Base-by-base conservation (phyloP, 805 yeast species). In the Schwanniomyces vanrijiae region DNA sequence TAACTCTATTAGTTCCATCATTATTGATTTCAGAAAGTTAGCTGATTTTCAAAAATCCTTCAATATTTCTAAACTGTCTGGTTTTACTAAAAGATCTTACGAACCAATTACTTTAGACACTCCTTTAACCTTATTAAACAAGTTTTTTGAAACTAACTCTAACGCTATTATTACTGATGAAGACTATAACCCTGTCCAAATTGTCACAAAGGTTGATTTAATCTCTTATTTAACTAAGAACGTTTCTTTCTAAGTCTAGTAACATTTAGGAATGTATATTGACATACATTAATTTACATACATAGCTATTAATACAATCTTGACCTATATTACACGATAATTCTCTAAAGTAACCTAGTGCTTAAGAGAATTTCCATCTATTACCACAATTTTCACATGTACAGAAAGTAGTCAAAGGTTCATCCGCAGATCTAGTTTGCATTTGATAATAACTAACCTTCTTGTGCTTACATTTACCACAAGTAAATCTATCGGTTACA, bases 401-500 rank as follows among this genome's bases (percentile, higher is more conserved):
- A 75, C 99, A 94, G 65, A 94, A 94, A 1, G 99, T 94, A 6
- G 99, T 94, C 60, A 94, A 80, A 49, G 99, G 99, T 70, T 94
- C 99, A 81, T 94, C 99, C 16, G 99, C 99, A 48, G 96, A 88
- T 69, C 99, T 80, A 28, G 99, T 94, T 76, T 94, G 99, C 86
- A 94, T 80, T 73, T 94, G 99, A 69, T 91, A 92, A 67, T 94
- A 94, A 57, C 96, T 87, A 37, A 94, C 99, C 75, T 90, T 90
- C 78, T 91, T 90, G 66, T 90, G 92, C 70, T 92, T 94, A 80
- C 99, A 94, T 68, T 92, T 94, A 43, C 98, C 97, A 71, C 99
- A 94, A 1, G 96, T 86, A 67, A 94, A 94, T 66, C 98, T 78
- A 66, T 92, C 98, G 6, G 99, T 94, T 33, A 90, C 90, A 1